These are phyloP conservation scores for Eucalyptus guilfoylei DNA, from an alignment of 345 rosid species.

Conservation along the genomic window DNA sequence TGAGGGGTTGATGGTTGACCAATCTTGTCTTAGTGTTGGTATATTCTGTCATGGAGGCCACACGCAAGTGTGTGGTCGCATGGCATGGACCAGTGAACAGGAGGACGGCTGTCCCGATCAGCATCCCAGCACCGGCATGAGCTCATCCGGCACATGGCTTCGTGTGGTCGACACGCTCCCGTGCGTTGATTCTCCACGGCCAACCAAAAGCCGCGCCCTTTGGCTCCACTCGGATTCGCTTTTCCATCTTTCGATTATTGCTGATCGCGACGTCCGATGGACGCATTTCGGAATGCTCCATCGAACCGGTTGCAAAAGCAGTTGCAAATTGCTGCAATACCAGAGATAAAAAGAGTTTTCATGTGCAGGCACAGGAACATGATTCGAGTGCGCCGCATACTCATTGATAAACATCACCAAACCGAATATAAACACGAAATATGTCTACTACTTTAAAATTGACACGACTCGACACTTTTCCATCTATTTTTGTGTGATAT, in stretches of 20 bases:
- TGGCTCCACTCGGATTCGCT: neutral
- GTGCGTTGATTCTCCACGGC: neutral
- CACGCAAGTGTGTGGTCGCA: neutral
- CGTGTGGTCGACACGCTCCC: neutral
- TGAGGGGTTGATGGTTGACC: neutral
- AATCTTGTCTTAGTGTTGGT: neutral
- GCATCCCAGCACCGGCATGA: neutral
- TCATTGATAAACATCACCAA: too few relatives aligned
- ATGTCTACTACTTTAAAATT: neutral
- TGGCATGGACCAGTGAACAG: neutral
- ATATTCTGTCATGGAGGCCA: neutral
- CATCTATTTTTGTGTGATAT: neutral
- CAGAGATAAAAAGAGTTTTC: neutral
- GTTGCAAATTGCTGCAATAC: neutral
- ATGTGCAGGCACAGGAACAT: neutral
- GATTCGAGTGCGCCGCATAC: neutral
- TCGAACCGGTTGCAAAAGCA: neutral
- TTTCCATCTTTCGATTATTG: neutral
- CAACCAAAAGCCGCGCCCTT: neutral
- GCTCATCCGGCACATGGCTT: neutral
- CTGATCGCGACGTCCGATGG: neutral
- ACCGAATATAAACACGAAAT: neutral
- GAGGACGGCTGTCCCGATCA: neutral
- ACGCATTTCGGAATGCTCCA: neutral
- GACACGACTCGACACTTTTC: neutral